Conservation (phyloP, 768 basidiomycete species). For the Auricularia cornea region DNA sequence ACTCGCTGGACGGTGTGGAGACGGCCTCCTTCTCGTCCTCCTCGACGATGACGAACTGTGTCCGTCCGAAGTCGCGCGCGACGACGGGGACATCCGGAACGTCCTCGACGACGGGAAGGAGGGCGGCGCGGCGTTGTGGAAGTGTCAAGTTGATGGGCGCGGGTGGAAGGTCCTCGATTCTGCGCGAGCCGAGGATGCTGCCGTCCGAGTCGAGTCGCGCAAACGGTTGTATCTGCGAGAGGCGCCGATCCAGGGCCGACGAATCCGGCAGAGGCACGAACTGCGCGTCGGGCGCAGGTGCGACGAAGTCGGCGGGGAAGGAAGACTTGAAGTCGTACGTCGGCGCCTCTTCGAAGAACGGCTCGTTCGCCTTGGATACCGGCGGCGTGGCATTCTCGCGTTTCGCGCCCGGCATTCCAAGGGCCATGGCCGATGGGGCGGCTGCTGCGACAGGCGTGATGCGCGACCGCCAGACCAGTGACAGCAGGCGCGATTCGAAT, state of each 20-base stretch:
- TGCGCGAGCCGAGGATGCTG: background rate
- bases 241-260: background rate
- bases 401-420: background rate
- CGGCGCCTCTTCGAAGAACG: background rate
- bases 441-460: background rate
- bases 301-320: background rate
- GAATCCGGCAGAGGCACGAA: background rate
- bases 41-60: background rate
- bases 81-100: background rate
- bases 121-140: background rate
- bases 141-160: background rate
- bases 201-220: background rate
- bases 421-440: background rate
- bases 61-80: background rate
- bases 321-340: background rate
- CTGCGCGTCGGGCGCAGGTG: background rate
- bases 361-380: background rate
- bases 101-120: background rate
- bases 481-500: constrained; percentile 64
- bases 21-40: background rate
- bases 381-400: background rate
- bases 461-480: constrained; percentile 12
- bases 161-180: background rate
- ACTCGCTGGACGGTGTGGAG: background rate
- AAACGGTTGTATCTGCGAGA: background rate